Evolutionary conservation across 2,329 filamentous ascomycete genomes (phyloP).

Genomic region (Pseudogymnoascus sp.): DNA sequence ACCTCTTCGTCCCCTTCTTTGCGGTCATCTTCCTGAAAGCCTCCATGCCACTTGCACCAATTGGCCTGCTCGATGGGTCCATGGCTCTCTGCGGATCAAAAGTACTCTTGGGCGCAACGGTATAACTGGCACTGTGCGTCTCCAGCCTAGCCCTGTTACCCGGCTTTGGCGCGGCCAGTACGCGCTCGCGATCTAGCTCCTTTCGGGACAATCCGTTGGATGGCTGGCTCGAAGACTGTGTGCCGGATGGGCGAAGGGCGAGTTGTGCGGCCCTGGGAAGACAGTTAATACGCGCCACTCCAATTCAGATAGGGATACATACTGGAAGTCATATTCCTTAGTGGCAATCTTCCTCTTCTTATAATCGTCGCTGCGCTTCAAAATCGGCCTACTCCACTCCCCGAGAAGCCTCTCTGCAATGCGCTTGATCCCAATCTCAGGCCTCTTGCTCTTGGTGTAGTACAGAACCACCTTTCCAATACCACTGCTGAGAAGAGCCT

Average conservation of each 20-base stretch:
- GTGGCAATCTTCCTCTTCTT: conserved; percentile 70
- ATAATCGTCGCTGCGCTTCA: conserved; percentile 91
- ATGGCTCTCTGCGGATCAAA: conserved; percentile 47
- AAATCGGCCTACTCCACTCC: conserved; percentile 91
- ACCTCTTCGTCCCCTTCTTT: conserved; percentile 49
- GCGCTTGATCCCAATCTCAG: conserved; percentile 82
- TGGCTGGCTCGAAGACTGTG: conserved; percentile 26
- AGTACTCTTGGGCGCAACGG: conserved; percentile 44
- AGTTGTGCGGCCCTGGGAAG: conserved; percentile 28
- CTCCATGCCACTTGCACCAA: conserved; percentile 57
- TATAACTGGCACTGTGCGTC: conserved; percentile 29
- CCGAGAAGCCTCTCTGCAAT: conserved; percentile 87
- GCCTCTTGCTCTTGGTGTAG: conserved; percentile 91
- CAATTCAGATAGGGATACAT: conserved; percentile 28
- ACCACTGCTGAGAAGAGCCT: conserved; percentile 79
- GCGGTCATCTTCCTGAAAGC: conserved; percentile 61
- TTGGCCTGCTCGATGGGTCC: conserved; percentile 46
- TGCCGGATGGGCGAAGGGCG: conserved; percentile 27
- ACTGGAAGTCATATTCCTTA: conserved; percentile 59
- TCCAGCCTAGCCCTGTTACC: conserved; percentile 49
- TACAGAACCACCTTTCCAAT: conserved; percentile 96
- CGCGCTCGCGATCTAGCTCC: conserved; percentile 47
- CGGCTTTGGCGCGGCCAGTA: conserved; percentile 45
- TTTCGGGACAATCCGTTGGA: conserved; percentile 21
- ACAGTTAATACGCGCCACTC: conserved; percentile 13